Percentiles rank a stretch among this genome's conserved stretches.
Evolutionary conservation across 148 eudicot genomes (phyloP).

Genomic region (Nyssa sinensis): DNA sequence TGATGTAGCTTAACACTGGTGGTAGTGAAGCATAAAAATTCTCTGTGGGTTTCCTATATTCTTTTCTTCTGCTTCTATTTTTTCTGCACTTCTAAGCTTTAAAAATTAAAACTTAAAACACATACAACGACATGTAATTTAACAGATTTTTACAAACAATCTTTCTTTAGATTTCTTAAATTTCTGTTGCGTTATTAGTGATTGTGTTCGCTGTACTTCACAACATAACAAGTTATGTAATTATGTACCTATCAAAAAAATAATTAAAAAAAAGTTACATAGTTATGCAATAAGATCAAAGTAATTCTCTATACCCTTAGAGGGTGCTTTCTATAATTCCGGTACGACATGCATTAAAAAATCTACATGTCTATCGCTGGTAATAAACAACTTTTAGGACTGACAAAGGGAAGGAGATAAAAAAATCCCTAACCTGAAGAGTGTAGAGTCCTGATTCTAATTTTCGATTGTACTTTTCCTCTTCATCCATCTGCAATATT

Average conservation of each 20-base stretch:
- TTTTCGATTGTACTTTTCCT: slow-evolving; percentile 79
- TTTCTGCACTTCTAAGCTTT: too few species aligned
- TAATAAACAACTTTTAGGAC: neutral
- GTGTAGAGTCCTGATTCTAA: slow-evolving; percentile 92
- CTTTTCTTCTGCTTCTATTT: too few species aligned
- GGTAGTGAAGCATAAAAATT: too few species aligned
- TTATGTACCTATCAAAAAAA: too few species aligned
- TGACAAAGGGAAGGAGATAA: neutral
- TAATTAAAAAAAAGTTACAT: too few species aligned
- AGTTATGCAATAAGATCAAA: neutral
- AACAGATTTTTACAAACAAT: too few species aligned
- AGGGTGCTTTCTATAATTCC: neutral
- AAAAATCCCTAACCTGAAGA: slow-evolving; percentile 62
- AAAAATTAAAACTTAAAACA: too few species aligned
- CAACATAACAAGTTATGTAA: neutral
- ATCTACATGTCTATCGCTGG: too few species aligned
- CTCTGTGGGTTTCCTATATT: too few species aligned
- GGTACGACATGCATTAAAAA: neutral
- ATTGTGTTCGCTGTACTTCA: too few species aligned
- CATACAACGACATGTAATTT: too few species aligned
- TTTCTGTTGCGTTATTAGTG: neutral
- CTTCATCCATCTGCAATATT: slow-evolving; percentile 84
- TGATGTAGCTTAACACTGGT: too few species aligned
- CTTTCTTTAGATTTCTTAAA: neutral
- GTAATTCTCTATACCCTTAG: neutral